phyloP scores from a whole-genome alignment of 176 grass and related monocot genomes.

The Oryza officinalis region DNA sequence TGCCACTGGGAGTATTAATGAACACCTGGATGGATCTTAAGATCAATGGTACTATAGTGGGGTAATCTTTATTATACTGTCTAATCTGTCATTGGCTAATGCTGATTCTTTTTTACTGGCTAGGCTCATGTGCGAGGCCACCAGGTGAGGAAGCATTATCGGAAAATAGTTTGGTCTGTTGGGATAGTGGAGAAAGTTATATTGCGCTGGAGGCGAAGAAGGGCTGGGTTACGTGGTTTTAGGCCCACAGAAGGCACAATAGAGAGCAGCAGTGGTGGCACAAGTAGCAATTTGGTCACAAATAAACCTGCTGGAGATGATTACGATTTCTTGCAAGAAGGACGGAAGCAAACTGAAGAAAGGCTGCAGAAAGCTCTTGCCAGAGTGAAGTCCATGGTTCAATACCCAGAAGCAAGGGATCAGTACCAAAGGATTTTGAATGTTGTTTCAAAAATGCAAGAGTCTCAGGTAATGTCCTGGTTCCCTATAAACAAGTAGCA shows the following conservation, averaged over 20 bases:
- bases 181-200: conserved; percentile 78
- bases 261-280: conserved; percentile 27
- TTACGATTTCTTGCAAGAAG: conserved; percentile 74
- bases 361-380: conserved; percentile 77
- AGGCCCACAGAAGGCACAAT: conserved; percentile 38
- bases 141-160: conserved; percentile 76
- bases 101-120: conserved; percentile 16
- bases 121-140: conserved; percentile 89
- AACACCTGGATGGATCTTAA: neutral
- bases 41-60: neutral
- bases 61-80: neutral
- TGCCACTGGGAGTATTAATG: conserved; percentile 18
- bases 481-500: neutral
- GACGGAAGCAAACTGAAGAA: conserved; percentile 64
- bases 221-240: conserved; percentile 79
- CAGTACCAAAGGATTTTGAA: conserved; percentile 75
- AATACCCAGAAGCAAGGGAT: conserved; percentile 68
- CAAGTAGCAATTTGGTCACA: conserved; percentile 19
- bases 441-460: conserved; percentile 76
- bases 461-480: conserved; percentile 57
- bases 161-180: conserved; percentile 75
- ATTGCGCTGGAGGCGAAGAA: conserved; percentile 72
- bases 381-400: conserved; percentile 79
- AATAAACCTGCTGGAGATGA: conserved; percentile 33
- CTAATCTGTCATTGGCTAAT: neutral